Conservation (phyloP, 306 rosid species). For the Argentina anserina region DNA sequence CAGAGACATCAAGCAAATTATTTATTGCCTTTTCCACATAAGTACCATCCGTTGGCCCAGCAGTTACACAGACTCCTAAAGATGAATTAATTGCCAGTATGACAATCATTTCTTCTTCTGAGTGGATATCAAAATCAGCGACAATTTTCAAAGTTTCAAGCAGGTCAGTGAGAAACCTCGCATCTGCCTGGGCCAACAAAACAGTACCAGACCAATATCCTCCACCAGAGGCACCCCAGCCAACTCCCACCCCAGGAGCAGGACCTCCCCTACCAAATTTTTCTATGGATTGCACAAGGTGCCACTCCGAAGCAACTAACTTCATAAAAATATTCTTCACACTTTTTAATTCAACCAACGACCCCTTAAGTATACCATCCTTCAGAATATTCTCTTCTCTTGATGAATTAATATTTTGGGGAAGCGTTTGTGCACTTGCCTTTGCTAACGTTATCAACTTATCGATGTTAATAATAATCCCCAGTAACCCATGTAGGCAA, state of each 20-base stretch:
- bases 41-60: conserved; percentile 64
- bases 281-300: conserved; percentile 53
- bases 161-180: conserved; percentile 49
- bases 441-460: conserved; percentile 59
- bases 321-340: conserved; percentile 45
- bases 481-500: conserved; percentile 65
- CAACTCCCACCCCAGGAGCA: conserved; percentile 88
- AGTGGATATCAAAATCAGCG: conserved; percentile 21
- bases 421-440: conserved; percentile 34
- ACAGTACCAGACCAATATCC: conserved; percentile 80
- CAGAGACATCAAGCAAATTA: conserved; percentile 48
- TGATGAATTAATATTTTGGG: conserved; percentile 41
- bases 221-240: conserved; percentile 91
- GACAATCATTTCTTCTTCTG: conserved; percentile 44
- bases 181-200: conserved; percentile 61
- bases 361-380: conserved; percentile 58
- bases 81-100: conserved; percentile 48
- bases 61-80: conserved; percentile 56
- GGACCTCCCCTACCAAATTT: conserved; percentile 93
- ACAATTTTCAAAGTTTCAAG: conserved; percentile 41
- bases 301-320: conserved; percentile 62
- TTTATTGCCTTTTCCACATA: conserved; percentile 49
- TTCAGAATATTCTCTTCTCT: conserved; percentile 65
- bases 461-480: conserved; percentile 45
- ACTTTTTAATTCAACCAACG: conserved; percentile 48